A percentile compares a stretch with the other conserved stretches of the same genome.
Evolutionary conservation across 495 filamentous ascomycete species (phyloP).

Genomic region (Tuber melanosporum): DNA sequence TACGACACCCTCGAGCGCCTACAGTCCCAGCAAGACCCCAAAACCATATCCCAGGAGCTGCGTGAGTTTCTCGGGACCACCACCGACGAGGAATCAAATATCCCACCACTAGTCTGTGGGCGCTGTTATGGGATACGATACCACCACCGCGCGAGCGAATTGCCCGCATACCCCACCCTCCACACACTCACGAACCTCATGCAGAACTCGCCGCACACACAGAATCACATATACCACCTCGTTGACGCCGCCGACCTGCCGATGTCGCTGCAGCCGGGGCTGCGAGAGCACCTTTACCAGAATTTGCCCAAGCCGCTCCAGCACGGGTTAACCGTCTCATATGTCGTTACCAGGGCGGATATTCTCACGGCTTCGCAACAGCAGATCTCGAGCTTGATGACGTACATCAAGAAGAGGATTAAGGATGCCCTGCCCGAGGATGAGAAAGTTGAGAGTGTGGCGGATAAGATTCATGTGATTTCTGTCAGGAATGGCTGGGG

Average conservation of each 20-base stretch:
- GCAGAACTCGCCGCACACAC: slow-evolving; percentile 70
- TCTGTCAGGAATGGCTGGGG: slow-evolving; percentile 36
- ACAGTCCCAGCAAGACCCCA: slow-evolving; percentile 21
- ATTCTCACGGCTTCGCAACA: slow-evolving; percentile 71
- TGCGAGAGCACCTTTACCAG: slow-evolving; percentile 46
- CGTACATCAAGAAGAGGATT: slow-evolving; percentile 67
- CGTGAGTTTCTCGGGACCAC: neutral
- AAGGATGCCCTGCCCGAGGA: slow-evolving; percentile 60
- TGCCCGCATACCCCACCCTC: slow-evolving; percentile 54
- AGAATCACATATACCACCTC: slow-evolving; percentile 94
- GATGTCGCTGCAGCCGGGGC: slow-evolving; percentile 70
- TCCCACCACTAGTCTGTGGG: slow-evolving; percentile 59
- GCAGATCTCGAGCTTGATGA: slow-evolving; percentile 74
- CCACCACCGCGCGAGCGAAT: slow-evolving; percentile 52
- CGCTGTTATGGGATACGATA: slow-evolving; percentile 77
- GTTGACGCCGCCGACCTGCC: slow-evolving; percentile 97
- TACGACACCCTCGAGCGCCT: slow-evolving; percentile 28
- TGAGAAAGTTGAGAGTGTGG: slow-evolving; percentile 45
- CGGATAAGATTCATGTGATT: slow-evolving; percentile 23
- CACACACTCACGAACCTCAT: slow-evolving; percentile 74
- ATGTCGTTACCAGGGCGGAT: slow-evolving; percentile 85
- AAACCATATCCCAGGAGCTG: neutral
- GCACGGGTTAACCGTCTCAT: slow-evolving; percentile 60
- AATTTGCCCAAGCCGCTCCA: slow-evolving; percentile 39
- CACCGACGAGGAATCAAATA: slow-evolving; percentile 5